Evolutionary conservation across 257 asterid genomes (phyloP), one percentile per base, ranked within the genome.

Genomic region (Galeopsis tetrahit): DNA sequence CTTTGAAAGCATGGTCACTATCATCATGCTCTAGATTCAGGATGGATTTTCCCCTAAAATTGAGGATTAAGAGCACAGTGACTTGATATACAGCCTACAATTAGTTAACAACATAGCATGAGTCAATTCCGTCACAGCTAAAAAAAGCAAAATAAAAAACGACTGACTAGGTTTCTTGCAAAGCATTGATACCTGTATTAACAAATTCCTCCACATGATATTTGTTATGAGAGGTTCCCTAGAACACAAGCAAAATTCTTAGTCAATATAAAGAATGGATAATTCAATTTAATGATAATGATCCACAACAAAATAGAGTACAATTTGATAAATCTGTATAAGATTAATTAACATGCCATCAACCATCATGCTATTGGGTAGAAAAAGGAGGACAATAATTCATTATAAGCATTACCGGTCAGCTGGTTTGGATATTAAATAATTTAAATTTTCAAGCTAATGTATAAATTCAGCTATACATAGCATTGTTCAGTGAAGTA

Each of bases 211-310:
- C 99, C 99, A 95, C 99, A 95, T 92, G 77, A 92, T 86, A 81
- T 95, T 95, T 42, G 99, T 92, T 65, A 95, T 89, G 8, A 95
- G 91, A 75, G 99, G 99, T 79, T 94, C 98, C 97, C 99, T 94
- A 72, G 56, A 81, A 84, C 31, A 78, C 60, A 33, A 48, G 63
- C 43, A 66, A 66, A 74, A 7, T 52, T 51, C 70, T 13, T 31
- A 1, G 72, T 79, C 78, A 75, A 28, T n/a, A 75, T 38, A 21
- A 21, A 21, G 28, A 21, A 49, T 33, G 58, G 15, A 8, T 31
- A 8, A 28, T 35, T 3, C 36, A 68, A 55, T 34, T 36, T 1
- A 62, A 21, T 0, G 46, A 32, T 28, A 40, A 31, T 7, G 35
- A 31, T 52, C 13, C 65, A 39, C 5, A 53, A 11, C 51, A 4